Evolutionary conservation across 495 filamentous ascomycete genomes (phyloP).

Genomic region (Penicillium coprophilum): DNA sequence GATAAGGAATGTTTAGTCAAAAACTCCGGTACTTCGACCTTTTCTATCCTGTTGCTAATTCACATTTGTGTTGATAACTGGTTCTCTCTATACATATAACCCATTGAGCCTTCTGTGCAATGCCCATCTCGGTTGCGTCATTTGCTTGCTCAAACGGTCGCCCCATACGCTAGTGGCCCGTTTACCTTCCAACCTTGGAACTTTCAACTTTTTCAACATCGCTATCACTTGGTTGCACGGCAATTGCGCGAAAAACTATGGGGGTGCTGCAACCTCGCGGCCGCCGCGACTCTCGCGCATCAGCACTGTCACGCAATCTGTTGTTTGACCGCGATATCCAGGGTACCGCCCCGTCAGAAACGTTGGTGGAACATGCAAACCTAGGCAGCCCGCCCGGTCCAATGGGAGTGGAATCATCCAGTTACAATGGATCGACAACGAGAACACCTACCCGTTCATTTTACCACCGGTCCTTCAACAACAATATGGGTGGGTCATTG

Average conservation of each 20-base stretch:
- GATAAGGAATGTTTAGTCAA: slow-evolving; percentile 14
- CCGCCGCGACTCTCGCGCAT: slow-evolving; percentile 38
- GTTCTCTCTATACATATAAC: neutral
- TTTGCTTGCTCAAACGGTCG: slow-evolving; percentile 21
- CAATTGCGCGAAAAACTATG: slow-evolving; percentile 30
- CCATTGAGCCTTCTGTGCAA: neutral
- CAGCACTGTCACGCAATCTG: slow-evolving; percentile 29
- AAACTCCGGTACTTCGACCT: neutral
- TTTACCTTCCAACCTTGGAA: slow-evolving; percentile 21
- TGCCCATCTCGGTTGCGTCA: slow-evolving; percentile 24
- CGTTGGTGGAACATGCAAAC: slow-evolving; percentile 37
- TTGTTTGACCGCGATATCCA: slow-evolving; percentile 24
- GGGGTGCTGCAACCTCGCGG: slow-evolving; percentile 39
- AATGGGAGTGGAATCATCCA: slow-evolving; percentile 38
- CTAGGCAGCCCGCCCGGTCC: slow-evolving; percentile 33
- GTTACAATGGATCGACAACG: slow-evolving; percentile 45
- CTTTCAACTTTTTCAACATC: neutral
- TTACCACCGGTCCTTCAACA: slow-evolving; percentile 70
- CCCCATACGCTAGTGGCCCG: slow-evolving; percentile 26
- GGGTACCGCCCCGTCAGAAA: slow-evolving; percentile 21
- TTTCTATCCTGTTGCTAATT: slow-evolving; percentile 11
- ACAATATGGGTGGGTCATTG: slow-evolving; percentile 54
- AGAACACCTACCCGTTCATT: slow-evolving; percentile 76
- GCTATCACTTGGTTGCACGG: neutral
- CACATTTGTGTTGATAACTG: neutral